Base-by-base conservation (phyloP, 495 filamentous ascomycete genomes). In the Neurospora terricola region DNA sequence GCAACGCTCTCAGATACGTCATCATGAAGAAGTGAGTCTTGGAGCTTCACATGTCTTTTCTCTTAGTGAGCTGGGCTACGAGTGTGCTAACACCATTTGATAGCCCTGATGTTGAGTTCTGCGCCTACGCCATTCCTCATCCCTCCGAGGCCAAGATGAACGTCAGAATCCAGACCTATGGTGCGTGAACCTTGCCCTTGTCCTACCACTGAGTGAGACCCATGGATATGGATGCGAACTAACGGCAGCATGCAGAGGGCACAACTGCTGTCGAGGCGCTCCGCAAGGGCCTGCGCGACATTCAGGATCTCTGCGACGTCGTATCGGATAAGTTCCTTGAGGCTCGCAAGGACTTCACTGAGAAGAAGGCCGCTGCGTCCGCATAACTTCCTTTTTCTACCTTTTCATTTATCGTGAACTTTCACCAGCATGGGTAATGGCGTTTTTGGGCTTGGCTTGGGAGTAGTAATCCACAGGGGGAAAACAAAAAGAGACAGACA, bases 121-220 rank as follows among this genome's bases (percentile, higher is more conserved):
- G 96, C 83, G 96, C 94, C 59, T 98, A 99, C 80, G 94, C 96
- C 5, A 98, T 99, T 71, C 96, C 96, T 10, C 96, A 99, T 84
- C 96, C 96, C 40, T 97, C 94, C 21, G 96, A 99, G 79, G 83
- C 90, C 14, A 94, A 96, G 83, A 97, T 99, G 96, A 96, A 98
- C 79, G 82, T 99, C 38, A 89, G 96, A 72, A 98, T 99, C 75
- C 96, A 99, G 83, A 99, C 95, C 71, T 97, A 92, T 76, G 93
- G 96, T 97, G 82, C 77, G 89, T 83, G 21, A 59, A 40, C 11
- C 14, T 34, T 34, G 8, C 12, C 12, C 54, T 66, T 6, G 54
- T 66, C 11, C 21, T 27, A 23, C 21, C 21, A 3, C 4, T 12
- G 21, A 54, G 45, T 23, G 45, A 54, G 2, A 23, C 2, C 1